phyloP scores from a whole-genome alignment of 805 yeast genomes.

The Candida maltosa region DNA sequence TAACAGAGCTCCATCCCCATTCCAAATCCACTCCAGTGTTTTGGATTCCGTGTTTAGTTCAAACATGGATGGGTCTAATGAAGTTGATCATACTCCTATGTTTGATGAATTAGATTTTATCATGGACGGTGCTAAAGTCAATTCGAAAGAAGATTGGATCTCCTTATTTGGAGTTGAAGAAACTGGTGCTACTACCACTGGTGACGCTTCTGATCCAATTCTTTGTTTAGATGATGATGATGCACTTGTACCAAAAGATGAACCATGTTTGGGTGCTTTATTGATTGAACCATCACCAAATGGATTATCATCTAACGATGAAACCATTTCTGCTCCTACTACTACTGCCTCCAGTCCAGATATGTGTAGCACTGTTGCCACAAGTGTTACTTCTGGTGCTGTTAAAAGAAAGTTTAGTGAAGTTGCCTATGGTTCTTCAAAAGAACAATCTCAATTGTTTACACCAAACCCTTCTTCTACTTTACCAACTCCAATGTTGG shows the following conservation, averaged over 20 bases:
- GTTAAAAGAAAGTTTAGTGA: constrained; percentile 18
- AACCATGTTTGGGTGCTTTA: constrained; percentile 1
- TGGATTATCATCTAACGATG: constrained; percentile 13
- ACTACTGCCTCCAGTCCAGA: constrained; percentile 5
- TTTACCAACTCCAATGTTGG: constrained; percentile 32
- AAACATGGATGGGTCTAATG: constrained; percentile 28
- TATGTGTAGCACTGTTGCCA: background rate
- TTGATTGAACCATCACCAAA: constrained; percentile 9
- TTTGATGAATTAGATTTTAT: constrained; percentile 52
- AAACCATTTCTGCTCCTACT: constrained; percentile 6
- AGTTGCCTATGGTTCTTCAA: constrained; percentile 17
- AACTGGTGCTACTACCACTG: background rate
- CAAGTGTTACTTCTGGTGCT: constrained; percentile 1
- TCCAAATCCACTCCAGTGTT: constrained; percentile 50
- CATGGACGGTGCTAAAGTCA: constrained; percentile 36
- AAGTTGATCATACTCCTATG: constrained; percentile 51
- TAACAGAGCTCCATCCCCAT: constrained; percentile 34
- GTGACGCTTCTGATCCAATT: constrained; percentile 13
- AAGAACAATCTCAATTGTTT: constrained; percentile 18
- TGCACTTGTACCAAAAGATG: constrained; percentile 7
- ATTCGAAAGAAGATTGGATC: constrained; percentile 53
- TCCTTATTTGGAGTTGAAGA: constrained; percentile 47
- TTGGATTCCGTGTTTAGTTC: constrained; percentile 49
- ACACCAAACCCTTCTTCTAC: constrained; percentile 29
- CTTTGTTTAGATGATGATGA: constrained; percentile 7